Evolutionary conservation across 2,329 filamentous ascomycete genomes (phyloP), one percentile per base, ranked within the genome.

Genomic region (Penicillium psychrosexuale): DNA sequence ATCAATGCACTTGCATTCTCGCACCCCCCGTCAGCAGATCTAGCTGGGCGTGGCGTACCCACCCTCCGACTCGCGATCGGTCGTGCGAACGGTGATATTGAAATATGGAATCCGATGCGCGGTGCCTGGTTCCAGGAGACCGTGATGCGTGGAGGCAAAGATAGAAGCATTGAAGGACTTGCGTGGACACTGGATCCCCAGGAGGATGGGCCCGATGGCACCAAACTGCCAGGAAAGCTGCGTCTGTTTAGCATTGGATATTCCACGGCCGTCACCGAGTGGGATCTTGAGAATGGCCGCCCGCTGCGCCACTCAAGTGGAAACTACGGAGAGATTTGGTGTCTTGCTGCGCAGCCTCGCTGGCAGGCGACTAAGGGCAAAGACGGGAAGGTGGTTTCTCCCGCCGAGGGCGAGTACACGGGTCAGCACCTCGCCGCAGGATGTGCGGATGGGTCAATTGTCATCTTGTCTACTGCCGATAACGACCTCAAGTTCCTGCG

Each of bases 1-100:
- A 97, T 99, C 75, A 97, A 96, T 76, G 88, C 91, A 60, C 84
- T 97, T 70, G 91, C 93, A 63, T 97, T 99, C 74, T 96, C 94
- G 6, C 90, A 96, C 71, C 80, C 88, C 19, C 80, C 73, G 22
- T 77, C 72, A 60, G 77, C 72, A 71, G 75, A 75, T 63, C 66
- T 71, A 60, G 62, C 69, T 27, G 72, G 73, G 61, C 78, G 80
- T 66, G 74, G 75, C 48, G 80, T 82, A 22, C 83, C 80, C 58
- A 85, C 81, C 49, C 81, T 91, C 52, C 85, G 91, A 63, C 83
- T 97, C 51, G 94, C 94, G 2, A 84, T 99, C 66, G 94, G 94
- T 57, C 87, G 94, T 62, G 89, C 90, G 55, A 97, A 97, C 72
- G 94, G 94, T 65, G 90, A 96, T 69, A 94, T 99, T 65, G 94